Percentiles rank a stretch among this genome's conserved stretches.
phyloP scores from a whole-genome alignment of 768 basidiomycete genomes.

The Auriscalpium microsporum region DNA sequence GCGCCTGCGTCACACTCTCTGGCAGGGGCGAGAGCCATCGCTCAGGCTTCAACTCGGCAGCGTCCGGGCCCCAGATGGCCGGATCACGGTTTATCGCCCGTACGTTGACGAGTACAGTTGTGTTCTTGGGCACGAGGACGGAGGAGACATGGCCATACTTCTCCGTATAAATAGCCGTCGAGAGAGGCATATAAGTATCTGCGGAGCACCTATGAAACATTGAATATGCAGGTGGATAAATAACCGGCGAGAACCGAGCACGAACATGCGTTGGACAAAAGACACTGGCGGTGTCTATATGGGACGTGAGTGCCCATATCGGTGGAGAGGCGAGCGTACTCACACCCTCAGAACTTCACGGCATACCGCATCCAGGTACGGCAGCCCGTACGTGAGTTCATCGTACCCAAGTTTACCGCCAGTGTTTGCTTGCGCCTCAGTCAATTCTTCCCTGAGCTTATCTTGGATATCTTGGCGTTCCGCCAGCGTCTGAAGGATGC shows the following conservation, averaged over 20 bases:
- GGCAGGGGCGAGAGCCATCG: neutral
- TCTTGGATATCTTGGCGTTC: constrained; percentile 19
- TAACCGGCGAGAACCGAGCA: neutral
- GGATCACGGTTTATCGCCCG: neutral
- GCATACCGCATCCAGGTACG: constrained; percentile 22
- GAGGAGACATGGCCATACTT: neutral
- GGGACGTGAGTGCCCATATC: neutral
- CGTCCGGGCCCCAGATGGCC: neutral
- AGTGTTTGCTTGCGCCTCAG: neutral
- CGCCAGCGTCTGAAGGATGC: constrained; percentile 20
- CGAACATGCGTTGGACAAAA: neutral
- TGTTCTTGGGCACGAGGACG: neutral
- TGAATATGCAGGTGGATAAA: neutral
- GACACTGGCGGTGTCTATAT: neutral
- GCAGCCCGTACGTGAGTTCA: constrained; percentile 14
- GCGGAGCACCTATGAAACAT: neutral
- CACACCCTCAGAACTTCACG: constrained; percentile 19
- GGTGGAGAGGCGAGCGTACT: neutral
- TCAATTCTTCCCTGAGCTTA: constrained; percentile 20
- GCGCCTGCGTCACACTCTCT: neutral
- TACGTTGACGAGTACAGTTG: neutral
- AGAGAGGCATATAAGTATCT: neutral
- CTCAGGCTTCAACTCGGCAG: neutral
- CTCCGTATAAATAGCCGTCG: neutral
- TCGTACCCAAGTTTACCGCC: constrained; percentile 18